Percentiles rank a stretch among this genome's conserved stretches.
phyloP scores from a whole-genome alignment of 768 basidiomycete genomes.

The Tricholoma matsutake region DNA sequence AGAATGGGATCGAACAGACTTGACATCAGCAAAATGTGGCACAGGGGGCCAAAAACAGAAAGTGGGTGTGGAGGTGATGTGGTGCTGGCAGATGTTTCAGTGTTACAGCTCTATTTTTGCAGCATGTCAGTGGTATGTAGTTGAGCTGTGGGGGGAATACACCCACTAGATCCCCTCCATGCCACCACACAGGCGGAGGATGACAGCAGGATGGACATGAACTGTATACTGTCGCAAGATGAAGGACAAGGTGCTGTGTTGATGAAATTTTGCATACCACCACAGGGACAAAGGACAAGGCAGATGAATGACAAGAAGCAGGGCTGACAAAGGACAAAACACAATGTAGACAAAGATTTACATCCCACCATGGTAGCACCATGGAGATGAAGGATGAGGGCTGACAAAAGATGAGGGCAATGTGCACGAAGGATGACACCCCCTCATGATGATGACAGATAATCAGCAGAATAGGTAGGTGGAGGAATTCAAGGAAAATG shows the following conservation, averaged over 20 bases:
- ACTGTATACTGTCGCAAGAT: too few relatives aligned
- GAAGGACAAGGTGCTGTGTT: background rate
- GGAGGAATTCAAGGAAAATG: too few relatives aligned
- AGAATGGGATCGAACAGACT: background rate
- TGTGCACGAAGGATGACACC: too few relatives aligned
- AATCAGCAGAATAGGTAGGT: too few relatives aligned
- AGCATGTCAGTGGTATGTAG: background rate
- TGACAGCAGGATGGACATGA: too few relatives aligned
- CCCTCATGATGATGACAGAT: too few relatives aligned
- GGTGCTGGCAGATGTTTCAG: too few relatives aligned
- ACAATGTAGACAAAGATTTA: background rate
- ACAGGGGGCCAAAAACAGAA: too few relatives aligned
- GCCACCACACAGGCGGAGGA: too few relatives aligned
- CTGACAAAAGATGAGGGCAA: background rate
- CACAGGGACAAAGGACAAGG: background rate
- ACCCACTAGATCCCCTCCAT: background rate
- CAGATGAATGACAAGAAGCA: too few relatives aligned
- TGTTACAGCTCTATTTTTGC: slow-evolving; percentile 13
- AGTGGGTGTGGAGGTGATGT: background rate
- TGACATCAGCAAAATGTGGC: too few relatives aligned
- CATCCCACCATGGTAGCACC: background rate
- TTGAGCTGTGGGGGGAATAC: background rate
- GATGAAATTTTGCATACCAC: background rate
- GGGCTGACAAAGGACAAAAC: too few relatives aligned
- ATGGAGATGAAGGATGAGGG: background rate